Conservation (phyloP, 2,329 filamentous ascomycete genomes). For the Allantophomopsis lycopodina region DNA sequence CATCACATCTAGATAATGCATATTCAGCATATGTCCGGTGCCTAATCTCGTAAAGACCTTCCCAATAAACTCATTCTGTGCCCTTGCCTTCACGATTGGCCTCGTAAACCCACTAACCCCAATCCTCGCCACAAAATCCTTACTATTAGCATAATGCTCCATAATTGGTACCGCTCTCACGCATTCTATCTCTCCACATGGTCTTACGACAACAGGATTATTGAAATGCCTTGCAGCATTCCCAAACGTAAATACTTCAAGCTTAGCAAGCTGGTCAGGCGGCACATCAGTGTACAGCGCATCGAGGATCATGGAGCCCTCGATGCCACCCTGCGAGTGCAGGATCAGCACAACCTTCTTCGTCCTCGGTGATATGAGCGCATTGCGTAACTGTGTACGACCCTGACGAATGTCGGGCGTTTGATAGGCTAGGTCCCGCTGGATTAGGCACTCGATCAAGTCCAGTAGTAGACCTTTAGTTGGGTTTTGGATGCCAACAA, state of each 20-base stretch:
- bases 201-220: slow-evolving; percentile 43
- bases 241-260: slow-evolving; percentile 70
- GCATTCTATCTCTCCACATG: slow-evolving; percentile 15
- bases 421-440: slow-evolving; percentile 60
- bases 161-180: slow-evolving; percentile 43
- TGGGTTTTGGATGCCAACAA: slow-evolving; percentile 63
- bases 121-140: slow-evolving; percentile 55
- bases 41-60: neutral
- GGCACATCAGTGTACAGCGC: slow-evolving; percentile 63
- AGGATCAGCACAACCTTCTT: slow-evolving; percentile 61
- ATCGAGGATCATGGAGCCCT: slow-evolving; percentile 59
- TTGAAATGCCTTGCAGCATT: slow-evolving; percentile 74
- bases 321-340: slow-evolving; percentile 68
- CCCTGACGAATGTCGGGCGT: slow-evolving; percentile 53
- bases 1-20: slow-evolving; percentile 20
- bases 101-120: slow-evolving; percentile 11
- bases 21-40: slow-evolving; percentile 15
- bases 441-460: slow-evolving; percentile 62
- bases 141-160: slow-evolving; percentile 67
- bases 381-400: slow-evolving; percentile 45
- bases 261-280: slow-evolving; percentile 47
- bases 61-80: too few relatives aligned
- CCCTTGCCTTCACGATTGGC: slow-evolving; percentile 7
- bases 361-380: slow-evolving; percentile 45
- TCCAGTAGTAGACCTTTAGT: slow-evolving; percentile 64